Conservation (phyloP, 169 alveolate genomes). For the Miamiensis avidus region DNA sequence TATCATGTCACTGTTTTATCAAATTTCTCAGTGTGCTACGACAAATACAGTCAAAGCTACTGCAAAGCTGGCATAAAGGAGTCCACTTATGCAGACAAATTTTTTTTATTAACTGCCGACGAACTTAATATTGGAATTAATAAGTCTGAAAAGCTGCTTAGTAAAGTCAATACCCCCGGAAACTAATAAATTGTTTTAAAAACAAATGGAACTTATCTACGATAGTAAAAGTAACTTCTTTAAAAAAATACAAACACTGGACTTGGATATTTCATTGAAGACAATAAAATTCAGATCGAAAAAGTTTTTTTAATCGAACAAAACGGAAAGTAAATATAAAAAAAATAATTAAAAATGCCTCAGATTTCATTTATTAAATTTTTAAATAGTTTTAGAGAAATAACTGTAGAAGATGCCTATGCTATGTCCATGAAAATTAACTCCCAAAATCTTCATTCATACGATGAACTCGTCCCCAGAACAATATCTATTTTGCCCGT, state of each 20-base stretch:
- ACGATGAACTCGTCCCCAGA: background rate
- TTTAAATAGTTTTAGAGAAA: background rate
- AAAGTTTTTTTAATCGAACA: background rate
- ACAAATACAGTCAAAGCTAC: background rate
- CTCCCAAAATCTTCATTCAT: background rate
- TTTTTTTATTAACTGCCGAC: background rate
- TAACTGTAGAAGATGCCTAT: background rate
- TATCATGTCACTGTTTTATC: background rate
- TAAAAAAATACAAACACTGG: background rate
- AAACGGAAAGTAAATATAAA: background rate
- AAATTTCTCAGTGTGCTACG: background rate
- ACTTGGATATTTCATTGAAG: background rate
- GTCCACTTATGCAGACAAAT: background rate
- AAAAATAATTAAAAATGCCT: no score
- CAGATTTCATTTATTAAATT: no score
- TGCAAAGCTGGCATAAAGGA: background rate
- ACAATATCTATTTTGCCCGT: background rate
- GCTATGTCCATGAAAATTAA: background rate
- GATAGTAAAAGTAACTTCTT: background rate
- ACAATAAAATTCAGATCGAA: no score
- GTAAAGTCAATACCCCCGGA: background rate
- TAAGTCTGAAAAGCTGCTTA: background rate
- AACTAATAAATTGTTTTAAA: no score
- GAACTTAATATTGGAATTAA: background rate
- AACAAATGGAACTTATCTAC: background rate